Evolutionary conservation across 257 asterid species (phyloP).

Genomic region (Leptodermis oblonga): DNA sequence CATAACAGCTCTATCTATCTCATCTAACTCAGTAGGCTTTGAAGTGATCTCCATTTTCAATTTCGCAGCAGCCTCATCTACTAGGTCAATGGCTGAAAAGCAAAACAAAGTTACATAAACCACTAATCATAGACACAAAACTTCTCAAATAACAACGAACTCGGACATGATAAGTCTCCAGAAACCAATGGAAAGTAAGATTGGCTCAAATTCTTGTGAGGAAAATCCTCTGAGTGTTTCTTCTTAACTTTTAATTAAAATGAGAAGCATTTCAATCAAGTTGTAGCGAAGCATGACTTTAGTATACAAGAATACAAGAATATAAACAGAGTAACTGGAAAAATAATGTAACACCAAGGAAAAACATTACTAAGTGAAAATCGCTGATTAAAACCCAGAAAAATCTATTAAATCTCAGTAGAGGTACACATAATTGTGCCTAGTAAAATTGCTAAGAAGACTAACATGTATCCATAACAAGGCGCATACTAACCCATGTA

Average conservation of each 20-base stretch:
- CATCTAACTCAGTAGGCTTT: conserved; percentile 85
- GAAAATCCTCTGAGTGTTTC: not conserved
- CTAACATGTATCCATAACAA: not conserved
- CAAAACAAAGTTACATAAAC: conserved; percentile 11
- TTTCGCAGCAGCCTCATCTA: conserved; percentile 98
- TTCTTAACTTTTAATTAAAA: not conserved
- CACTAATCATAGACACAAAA: not conserved
- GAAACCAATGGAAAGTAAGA: not conserved
- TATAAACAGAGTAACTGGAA: not conserved
- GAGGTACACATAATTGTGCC: not conserved
- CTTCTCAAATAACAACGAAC: not conserved
- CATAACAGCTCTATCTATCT: conserved; percentile 69
- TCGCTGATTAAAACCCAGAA: not conserved
- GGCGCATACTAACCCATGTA: not conserved
- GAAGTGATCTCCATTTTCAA: conserved; percentile 95
- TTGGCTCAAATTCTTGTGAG: not conserved
- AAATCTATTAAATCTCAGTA: not conserved
- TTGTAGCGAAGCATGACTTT: not conserved
- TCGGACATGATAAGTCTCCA: too few relatives aligned
- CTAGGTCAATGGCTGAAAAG: conserved; percentile 84
- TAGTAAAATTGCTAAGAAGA: not conserved
- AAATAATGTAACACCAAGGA: not conserved
- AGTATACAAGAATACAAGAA: not conserved
- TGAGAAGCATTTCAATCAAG: not conserved
- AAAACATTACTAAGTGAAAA: not conserved